These are phyloP conservation scores for Alternaria tenuissima DNA, from an alignment of 2,329 filamentous ascomycete genomes.

Conservation along the genomic window DNA sequence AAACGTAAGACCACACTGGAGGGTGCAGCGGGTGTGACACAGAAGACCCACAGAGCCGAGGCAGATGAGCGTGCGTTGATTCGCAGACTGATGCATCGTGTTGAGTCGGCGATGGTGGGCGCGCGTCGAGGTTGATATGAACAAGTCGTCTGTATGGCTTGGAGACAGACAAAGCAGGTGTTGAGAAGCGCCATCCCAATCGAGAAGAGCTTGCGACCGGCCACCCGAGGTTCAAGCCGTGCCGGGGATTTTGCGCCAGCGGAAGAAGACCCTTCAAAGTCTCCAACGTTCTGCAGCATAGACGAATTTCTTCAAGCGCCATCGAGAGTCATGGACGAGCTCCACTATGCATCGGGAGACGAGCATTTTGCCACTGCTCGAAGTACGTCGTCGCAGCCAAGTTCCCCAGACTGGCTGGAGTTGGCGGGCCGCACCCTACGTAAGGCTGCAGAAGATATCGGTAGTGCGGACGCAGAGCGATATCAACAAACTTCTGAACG, in stretches of 20 bases:
- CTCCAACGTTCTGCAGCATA: constrained; percentile 4
- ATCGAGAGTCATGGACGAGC: constrained; percentile 7
- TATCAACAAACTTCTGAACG: constrained; percentile 22
- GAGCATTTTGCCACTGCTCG: constrained; percentile 19
- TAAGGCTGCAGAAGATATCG: constrained; percentile 22
- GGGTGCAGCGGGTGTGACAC: not conserved
- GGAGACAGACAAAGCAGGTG: constrained; percentile 26
- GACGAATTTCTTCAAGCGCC: constrained; percentile 10
- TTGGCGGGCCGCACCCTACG: constrained; percentile 12
- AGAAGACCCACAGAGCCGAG: not conserved
- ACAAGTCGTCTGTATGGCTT: constrained; percentile 23
- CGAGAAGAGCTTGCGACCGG: constrained; percentile 23
- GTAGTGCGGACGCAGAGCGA: constrained; percentile 16
- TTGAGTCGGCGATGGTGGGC: not conserved
- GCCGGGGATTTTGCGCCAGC: constrained; percentile 9
- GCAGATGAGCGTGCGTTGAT: not conserved
- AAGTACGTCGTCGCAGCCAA: not conserved
- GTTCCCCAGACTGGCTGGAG: not conserved
- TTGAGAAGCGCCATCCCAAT: constrained; percentile 29
- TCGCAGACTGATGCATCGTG: constrained; percentile 1
- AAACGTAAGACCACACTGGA: not conserved
- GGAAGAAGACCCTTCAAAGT: constrained; percentile 13
- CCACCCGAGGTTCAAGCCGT: constrained; percentile 3
- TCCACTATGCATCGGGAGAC: not conserved
- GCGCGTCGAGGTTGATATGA: constrained; percentile 11